phyloP scores from a whole-genome alignment of 148 eudicot genomes.

The Rhododendron simsii region DNA sequence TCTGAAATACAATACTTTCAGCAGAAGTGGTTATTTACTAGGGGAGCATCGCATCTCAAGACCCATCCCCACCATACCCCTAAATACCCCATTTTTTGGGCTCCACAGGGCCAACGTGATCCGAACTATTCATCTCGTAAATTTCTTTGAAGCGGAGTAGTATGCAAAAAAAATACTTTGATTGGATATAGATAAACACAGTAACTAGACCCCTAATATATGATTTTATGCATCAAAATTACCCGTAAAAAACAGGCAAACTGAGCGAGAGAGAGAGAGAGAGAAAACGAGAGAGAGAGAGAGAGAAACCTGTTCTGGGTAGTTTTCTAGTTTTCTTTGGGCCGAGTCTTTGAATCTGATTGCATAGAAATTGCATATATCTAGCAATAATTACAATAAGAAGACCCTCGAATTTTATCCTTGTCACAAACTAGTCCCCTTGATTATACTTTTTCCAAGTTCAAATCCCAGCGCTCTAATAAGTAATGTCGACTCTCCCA shows the following conservation, averaged over 20 bases:
- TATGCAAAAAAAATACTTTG: too few species aligned
- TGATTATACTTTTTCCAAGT: neutral
- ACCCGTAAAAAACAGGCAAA: neutral
- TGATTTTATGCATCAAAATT: neutral
- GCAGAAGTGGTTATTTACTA: neutral
- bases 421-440: neutral
- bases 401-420: neutral
- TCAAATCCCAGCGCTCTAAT: neutral
- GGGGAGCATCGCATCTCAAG: too few species aligned
- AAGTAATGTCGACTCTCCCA: neutral
- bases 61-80: too few species aligned
- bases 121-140: too few species aligned
- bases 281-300: neutral
- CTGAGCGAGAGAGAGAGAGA: neutral
- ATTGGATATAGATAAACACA: too few species aligned
- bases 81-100: neutral
- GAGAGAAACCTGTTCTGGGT: neutral
- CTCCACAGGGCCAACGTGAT: too few species aligned
- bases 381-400: neutral
- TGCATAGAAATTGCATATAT: neutral
- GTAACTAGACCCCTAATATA: neutral
- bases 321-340: neutral
- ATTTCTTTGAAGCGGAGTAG: too few species aligned
- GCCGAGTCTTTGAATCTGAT: neutral
- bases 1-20: neutral